phyloP scores from a whole-genome alignment of 805 yeast species.

The Naumovozyma baii region DNA sequence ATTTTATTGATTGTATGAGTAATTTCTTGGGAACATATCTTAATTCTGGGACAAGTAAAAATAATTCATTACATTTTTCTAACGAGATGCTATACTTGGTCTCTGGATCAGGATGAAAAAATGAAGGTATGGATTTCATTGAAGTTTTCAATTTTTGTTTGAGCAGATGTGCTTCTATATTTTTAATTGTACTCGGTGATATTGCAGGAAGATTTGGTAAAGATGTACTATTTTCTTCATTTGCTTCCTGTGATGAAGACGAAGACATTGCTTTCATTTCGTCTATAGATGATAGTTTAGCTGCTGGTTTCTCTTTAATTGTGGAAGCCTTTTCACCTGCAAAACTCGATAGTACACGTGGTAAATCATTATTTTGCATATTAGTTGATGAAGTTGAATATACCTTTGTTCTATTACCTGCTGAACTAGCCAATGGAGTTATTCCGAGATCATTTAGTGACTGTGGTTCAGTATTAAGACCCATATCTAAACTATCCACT shows the following conservation, averaged over 20 bases:
- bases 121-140: conserved; percentile 12
- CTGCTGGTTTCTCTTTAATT: neutral
- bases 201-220: neutral
- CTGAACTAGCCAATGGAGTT: neutral
- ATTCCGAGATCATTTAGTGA: too few species aligned
- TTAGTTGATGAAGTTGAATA: neutral
- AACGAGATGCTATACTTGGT: conserved; percentile 13
- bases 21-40: conserved; percentile 8
- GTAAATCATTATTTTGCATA: neutral
- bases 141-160: conserved; percentile 11
- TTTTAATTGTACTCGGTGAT: neutral
- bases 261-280: neutral
- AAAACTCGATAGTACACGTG: neutral
- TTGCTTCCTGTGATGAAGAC: neutral
- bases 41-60: conserved; percentile 15
- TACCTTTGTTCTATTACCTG: neutral
- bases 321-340: neutral
- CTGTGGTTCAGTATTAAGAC: too few species aligned
- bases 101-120: conserved; percentile 15
- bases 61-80: conserved; percentile 8
- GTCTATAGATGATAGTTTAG: neutral
- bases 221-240: neutral
- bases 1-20: conserved; percentile 15
- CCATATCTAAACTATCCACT: neutral
- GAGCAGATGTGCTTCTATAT: conserved; percentile 1